A percentile compares a stretch with the other conserved stretches of the same genome.
Conservation (phyloP, 192 early-diverging fungal species). For the Coemansia sp. region DNA sequence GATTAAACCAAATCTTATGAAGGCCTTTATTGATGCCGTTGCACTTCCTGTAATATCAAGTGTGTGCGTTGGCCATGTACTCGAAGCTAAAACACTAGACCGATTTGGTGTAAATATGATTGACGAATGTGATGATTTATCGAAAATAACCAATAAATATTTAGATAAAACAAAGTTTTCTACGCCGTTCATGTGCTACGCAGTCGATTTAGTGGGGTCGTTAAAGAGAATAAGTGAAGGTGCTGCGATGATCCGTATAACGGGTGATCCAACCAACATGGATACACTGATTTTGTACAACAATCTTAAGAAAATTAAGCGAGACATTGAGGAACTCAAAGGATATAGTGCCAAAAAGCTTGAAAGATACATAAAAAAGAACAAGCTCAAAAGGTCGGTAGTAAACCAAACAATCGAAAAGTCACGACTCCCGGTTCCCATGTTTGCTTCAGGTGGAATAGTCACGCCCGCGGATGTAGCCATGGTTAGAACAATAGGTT, state of each 20-base stretch:
- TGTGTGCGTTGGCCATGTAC: conserved; percentile 92
- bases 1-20: no score
- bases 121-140: conserved; percentile 22
- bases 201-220: conserved; percentile 83
- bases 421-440: conserved; percentile 94
- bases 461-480: conserved; percentile 95
- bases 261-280: conserved; percentile 88
- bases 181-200: conserved; percentile 89
- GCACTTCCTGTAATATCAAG: conserved; percentile 92
- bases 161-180: conserved; percentile 85
- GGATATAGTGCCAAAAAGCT: no score
- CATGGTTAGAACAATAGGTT: conserved; percentile 92
- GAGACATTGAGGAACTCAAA: conserved; percentile 78
- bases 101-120: neutral
- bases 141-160: conserved; percentile 69
- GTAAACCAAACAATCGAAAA: conserved; percentile 74
- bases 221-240: conserved; percentile 89
- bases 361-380: conserved; percentile 32
- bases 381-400: conserved; percentile 86
- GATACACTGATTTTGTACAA: conserved; percentile 86
- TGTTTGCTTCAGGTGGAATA: conserved; percentile 94
- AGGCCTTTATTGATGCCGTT: neutral
- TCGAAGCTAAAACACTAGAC: conserved; percentile 74
- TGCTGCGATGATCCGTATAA: conserved; percentile 92
- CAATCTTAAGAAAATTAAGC: conserved; percentile 73